A percentile compares a stretch with the other conserved stretches of the same genome.
phyloP scores from a whole-genome alignment of 108 stramenopile genomes.

The Fragilariopsis cylindrus region DNA sequence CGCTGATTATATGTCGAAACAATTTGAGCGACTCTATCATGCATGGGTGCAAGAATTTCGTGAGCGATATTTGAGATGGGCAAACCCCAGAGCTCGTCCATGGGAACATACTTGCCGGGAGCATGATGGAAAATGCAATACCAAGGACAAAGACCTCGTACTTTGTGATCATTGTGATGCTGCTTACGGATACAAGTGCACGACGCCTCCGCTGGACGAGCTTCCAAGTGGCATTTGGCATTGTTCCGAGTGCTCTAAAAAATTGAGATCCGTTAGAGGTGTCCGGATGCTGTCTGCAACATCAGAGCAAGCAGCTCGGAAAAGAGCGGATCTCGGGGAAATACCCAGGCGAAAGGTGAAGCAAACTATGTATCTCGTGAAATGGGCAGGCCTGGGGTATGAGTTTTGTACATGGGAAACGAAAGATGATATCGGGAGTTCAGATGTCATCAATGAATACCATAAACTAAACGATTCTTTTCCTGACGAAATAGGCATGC shows the following conservation, averaged over 20 bases:
- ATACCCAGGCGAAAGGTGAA: constrained; percentile 75
- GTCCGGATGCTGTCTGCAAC: constrained; percentile 76
- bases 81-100: constrained; percentile 76
- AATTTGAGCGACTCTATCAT: constrained; percentile 87
- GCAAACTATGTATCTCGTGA: constrained; percentile 90
- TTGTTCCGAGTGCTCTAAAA: constrained; percentile 81
- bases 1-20: constrained; percentile 93
- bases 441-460: constrained; percentile 68
- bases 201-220: constrained; percentile 72
- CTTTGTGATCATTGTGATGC: constrained; percentile 94
- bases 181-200: constrained; percentile 67
- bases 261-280: constrained; percentile 58
- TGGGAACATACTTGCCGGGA: constrained; percentile 85
- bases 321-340: constrained; percentile 80
- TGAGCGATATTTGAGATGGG: constrained; percentile 85
- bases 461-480: constrained; percentile 67
- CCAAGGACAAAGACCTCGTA: constrained; percentile 64
- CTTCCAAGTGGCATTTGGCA: constrained; percentile 83
- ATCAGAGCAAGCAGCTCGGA: constrained; percentile 74
- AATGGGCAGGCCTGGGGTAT: constrained; percentile 96
- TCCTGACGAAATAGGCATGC: constrained; percentile 71
- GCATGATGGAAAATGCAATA: constrained; percentile 71
- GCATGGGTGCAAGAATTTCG: constrained; percentile 90
- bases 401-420: constrained; percentile 97
- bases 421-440: constrained; percentile 81